phyloP scores from a whole-genome alignment of 148 eudicot genomes.

The Rhododendron williamsianum region DNA sequence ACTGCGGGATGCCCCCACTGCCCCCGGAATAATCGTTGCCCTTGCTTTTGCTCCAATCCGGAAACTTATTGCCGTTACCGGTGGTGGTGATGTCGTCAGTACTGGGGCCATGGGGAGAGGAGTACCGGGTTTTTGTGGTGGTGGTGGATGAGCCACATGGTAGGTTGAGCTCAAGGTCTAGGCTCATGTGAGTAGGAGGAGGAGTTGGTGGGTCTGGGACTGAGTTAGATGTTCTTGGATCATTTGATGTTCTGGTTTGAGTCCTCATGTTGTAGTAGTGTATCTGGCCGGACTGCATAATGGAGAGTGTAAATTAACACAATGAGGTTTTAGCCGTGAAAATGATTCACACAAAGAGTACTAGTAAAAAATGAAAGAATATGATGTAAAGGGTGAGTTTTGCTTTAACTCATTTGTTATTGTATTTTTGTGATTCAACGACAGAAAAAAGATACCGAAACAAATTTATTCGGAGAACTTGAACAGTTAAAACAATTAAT shows the following conservation, averaged over 20 bases:
- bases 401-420: too few relatives aligned
- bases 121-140: slow-evolving; percentile 9
- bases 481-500: too few relatives aligned
- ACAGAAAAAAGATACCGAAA: too few relatives aligned
- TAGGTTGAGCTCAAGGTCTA: slow-evolving; percentile 82
- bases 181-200: slow-evolving; percentile 44
- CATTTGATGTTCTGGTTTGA: slow-evolving; percentile 55
- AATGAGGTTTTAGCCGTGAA: background rate
- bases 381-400: too few relatives aligned
- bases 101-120: slow-evolving; percentile 10
- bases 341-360: too few relatives aligned
- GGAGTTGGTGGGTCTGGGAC: slow-evolving; percentile 27
- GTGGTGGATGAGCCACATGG: slow-evolving; percentile 49
- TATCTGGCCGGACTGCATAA: slow-evolving; percentile 60
- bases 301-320: background rate
- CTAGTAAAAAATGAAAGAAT: too few relatives aligned
- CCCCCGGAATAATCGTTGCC: background rate
- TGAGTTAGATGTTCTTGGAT: slow-evolving; percentile 39
- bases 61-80: background rate
- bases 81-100: slow-evolving; percentile 5
- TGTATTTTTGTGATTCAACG: too few relatives aligned
- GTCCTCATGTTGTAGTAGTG: slow-evolving; percentile 79
- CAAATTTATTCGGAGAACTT: too few relatives aligned
- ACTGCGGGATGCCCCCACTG: background rate
- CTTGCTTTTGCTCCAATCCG: slow-evolving; percentile 1